Base-by-base conservation (phyloP, 306 rosid species). In the Calophaca sinica region DNA sequence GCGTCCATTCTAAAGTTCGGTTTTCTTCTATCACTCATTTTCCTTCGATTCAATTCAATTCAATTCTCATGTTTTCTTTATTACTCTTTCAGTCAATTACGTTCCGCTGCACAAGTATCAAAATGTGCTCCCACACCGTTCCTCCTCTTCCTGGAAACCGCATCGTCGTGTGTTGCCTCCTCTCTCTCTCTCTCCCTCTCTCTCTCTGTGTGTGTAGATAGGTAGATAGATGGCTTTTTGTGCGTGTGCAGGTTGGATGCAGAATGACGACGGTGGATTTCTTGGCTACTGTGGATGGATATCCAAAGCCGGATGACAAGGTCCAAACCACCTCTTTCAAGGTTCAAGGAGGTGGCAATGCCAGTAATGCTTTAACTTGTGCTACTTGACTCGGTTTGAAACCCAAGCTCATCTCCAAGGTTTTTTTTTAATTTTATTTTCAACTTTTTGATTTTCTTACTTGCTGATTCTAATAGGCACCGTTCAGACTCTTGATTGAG, bases 281-380 rank as follows among this genome's bases (percentile, higher is more conserved):
- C 71, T 13, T 84, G 13, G 87, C 80, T n/a, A 80, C 85, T 1
- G 87, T 84, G 2, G 87, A 84, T 38, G 63, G 68, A 36, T 84
- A 20, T 70, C 85, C 88, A 6, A 68, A 84, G 26, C 88, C 85
- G 4, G 88, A 84, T 69, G 83, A 84, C 53, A 84, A 84, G 83
- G 75, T 77, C 39, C 72, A 79, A 59, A 81, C 85, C 52, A 62
- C 68, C 35, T 73, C 81, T 32, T 74, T 78, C 58, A 84, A 84
- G 83, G 91, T 94, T 75, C 86, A 90, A 86, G 98, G 97, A 73
- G 98, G 98, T 64, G 98, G 98, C 29, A 94, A 91, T 78, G 94
- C 85, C 1, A 93, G 90, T 48, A 91, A 94, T 80, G 93, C 97
- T 61, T 76, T 91, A 33, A 89, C 97, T 53, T 91, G 96, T 61